Base-by-base conservation (phyloP, 371 early-diverging fungal species). In the Mortierella sp. region DNA sequence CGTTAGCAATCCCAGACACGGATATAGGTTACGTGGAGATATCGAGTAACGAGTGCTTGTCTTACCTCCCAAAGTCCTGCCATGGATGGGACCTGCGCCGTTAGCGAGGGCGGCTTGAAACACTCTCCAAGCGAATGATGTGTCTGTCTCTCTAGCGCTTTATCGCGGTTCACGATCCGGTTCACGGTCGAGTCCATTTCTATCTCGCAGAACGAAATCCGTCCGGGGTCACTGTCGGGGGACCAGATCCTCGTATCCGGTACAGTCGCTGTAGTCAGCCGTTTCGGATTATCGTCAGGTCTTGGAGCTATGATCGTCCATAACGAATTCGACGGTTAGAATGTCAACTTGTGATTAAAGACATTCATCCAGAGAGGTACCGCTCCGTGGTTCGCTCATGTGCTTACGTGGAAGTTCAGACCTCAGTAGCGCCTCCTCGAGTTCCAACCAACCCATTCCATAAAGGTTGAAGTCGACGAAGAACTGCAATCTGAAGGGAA, bases 401-500 rank as follows among this genome's bases (percentile, higher is more conserved):
- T 47, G 21, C 48, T 25, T 67, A 71, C 72, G 48, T 62, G 78
- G 68, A 2, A 79, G 77, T 72, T 48, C 68, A 39, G 50, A 61
- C 37, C 76, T 54, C 29, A 76, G n/a, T 0, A 76, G 50, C 9
- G 67, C 82, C 22, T 83, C 79, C 17, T 65, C 66, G 21, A 91
- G 54, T 17, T 82, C 69, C 25, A 91, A 67, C 86, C 88, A 92
- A 37, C 92, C 92, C 96, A 97, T 97, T 5, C 98, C 98, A 50
- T 90, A 92, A n/a, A 99, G 79, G 50, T 94, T 94, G 66, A 91
- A 90, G 71, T 99, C 98, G 57, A 95, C 85, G 71, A 97, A 83
- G 76, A 97, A 97, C 80, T 98, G 96, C 17, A 95, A 79, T 5
- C 89, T 82, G 77, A 90, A 98, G 2, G 95, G 90, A 29, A 98